Evolutionary conservation across 2,329 filamentous ascomycete genomes (phyloP), one percentile per base, ranked within the genome.

Genomic region (Acephala macrosclerotiorum): DNA sequence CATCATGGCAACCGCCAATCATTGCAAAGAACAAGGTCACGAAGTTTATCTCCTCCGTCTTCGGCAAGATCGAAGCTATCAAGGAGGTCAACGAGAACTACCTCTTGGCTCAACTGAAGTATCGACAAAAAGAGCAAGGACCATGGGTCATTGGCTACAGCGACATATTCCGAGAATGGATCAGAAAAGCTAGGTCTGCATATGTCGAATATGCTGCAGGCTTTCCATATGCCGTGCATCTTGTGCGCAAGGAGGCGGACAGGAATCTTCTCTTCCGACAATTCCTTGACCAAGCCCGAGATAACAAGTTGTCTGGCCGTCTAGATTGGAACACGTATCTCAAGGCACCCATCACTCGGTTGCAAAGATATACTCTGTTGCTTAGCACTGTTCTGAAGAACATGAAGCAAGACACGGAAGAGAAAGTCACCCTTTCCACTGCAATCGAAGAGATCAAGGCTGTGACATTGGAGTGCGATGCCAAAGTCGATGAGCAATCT

Each of bases 91-190:
- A 98, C 78, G 96, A 96, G 77, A 94, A 97, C 68, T 91, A 96
- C 77, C 85, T 99, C 22, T 82, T 99, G 26, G 91, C 95, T 1
- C 95, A 97, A 77, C 86, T 99, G 73, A 98, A 98, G 76, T 99
- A 98, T 77, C 89, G 96, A 29, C 96, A 99, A 77, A 92, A 96
- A 74, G 96, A 98, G 76, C 95, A 99, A 80, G 96, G 96, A 0
- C 96, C 96, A 0, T 99, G 94, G 89, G 90, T 99, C 65, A 84
- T 87, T 14, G 96, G 96, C 2, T 97, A 97, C 79, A 97, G 94
- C 76, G 96, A 98, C 75, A 93, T 99, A 58, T 98, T 99, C 83
- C 86, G 96, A 65, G 96, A 99, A 80, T 99, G 96, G 96, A 97
- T 98, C 68, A 88, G 96, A 69, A 98, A 97, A 78, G 96, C 96